phyloP scores from a whole-genome alignment of 2,329 filamentous ascomycete species.

The Peltaster fructicola region DNA sequence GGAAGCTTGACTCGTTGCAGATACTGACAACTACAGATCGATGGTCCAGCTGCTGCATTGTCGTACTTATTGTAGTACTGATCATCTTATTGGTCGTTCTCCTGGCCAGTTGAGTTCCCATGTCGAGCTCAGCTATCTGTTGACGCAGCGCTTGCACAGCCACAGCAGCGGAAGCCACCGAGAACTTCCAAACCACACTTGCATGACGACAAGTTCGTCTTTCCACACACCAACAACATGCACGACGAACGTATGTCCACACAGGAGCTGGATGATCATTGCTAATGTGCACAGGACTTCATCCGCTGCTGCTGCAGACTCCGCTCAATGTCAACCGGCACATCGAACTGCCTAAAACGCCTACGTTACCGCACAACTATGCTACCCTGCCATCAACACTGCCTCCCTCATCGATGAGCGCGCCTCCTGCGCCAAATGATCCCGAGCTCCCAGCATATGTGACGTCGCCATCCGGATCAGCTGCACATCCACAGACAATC shows the following conservation, averaged over 20 bases:
- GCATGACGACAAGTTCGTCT: background rate
- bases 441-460: conserved; percentile 47
- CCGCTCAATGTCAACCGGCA: conserved; percentile 90
- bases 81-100: conserved; percentile 74
- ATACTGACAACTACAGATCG: conserved; percentile 30
- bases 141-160: conserved; percentile 5
- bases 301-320: conserved; percentile 79
- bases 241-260: conserved; percentile 15
- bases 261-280: conserved; percentile 1
- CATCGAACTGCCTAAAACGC: conserved; percentile 71
- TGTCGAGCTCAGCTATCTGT: too few species aligned
- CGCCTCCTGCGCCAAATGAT: conserved; percentile 18
- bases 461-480: conserved; percentile 50
- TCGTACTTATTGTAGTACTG: conserved; percentile 68
- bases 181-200: background rate
- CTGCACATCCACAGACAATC: conserved; percentile 76
- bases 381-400: conserved; percentile 75
- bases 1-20: conserved; percentile 5
- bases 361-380: conserved; percentile 91
- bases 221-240: conserved; percentile 8
- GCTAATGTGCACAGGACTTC: conserved; percentile 39
- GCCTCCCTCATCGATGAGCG: conserved; percentile 49
- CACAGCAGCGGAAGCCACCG: conserved; percentile 6
- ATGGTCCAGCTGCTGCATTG: conserved; percentile 81
- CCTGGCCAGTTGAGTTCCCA: conserved; percentile 35